Base-by-base conservation (phyloP, 371 early-diverging fungal species). In the Apophysomyces sp. region DNA sequence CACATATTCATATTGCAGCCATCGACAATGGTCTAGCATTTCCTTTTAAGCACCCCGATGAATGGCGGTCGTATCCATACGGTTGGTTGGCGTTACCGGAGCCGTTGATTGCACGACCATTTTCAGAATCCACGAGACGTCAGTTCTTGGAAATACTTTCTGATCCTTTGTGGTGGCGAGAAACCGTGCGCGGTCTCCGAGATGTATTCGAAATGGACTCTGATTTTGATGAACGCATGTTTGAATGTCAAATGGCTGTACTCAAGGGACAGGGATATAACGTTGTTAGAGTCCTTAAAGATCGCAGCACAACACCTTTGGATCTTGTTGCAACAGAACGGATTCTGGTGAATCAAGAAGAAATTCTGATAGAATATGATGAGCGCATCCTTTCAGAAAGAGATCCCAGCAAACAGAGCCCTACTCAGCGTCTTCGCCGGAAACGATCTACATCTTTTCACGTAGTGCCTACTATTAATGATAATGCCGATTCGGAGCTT, bases 11-110 rank as follows among this genome's bases (percentile, higher is more conserved):
- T 57, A 74, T 94, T 15, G 93, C 93, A 0, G 94, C 93, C 21
- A 96, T 96, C 49, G 96, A 96, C 71, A 92, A 96, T 68, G 96
- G 96, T 2, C 82, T 96, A 11, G 92, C 95, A 0, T 96, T 96
- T 60, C 96, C 96, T 0, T 92, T 86, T 69, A 94, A 96, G 66
- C 96, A 96, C 67, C 96, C 96, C 0, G 93, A 96, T 72, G 78
- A 88, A 53, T 91, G 90, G 89, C 80, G 94, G 7, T 90, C 92
- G 0, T 96, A 95, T 62, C 96, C 96, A 3, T 93, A 89, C 73
- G 94, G 92, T 6, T 95, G 95, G 96, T 67, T 89, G 11, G 83
- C 80, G 56, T 81, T 96, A 31, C 92, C 94, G 3, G 78, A 68
- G 3, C 65, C 73, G 6, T 68, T 86, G 37, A 71, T 87, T 24